A percentile compares a stretch with the other conserved stretches of the same genome.
Evolutionary conservation across 1,284 basidiomycete genomes (phyloP).

Genomic region (Albatrellus sp.): DNA sequence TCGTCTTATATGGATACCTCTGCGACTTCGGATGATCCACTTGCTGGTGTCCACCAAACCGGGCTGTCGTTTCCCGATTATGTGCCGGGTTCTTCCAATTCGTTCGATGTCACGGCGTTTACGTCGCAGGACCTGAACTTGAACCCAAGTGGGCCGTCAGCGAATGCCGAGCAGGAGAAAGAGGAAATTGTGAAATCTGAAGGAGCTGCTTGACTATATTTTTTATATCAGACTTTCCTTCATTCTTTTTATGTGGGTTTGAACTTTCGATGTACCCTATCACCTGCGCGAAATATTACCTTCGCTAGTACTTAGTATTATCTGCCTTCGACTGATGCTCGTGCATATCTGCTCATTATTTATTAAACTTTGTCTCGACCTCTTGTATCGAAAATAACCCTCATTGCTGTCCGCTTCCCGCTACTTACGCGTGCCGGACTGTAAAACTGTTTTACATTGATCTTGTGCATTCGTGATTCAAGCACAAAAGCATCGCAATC

Average conservation of each 20-base stretch:
- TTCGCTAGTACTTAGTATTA: slow-evolving; percentile 8
- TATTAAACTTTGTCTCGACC: slow-evolving; percentile 9
- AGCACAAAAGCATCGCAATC: too few species aligned
- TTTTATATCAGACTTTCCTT: slow-evolving; percentile 8
- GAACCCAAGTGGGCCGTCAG: slow-evolving; percentile 28
- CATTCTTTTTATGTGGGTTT: slow-evolving; percentile 8
- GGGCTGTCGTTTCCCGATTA: slow-evolving; percentile 58
- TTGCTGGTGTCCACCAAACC: slow-evolving; percentile 38
- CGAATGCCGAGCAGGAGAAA: slow-evolving; percentile 43
- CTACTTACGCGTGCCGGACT: neutral
- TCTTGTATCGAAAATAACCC: slow-evolving; percentile 11
- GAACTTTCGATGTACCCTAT: slow-evolving; percentile 8
- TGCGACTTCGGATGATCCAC: slow-evolving; percentile 44
- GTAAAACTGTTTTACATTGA: slow-evolving; percentile 1
- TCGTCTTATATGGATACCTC: slow-evolving; percentile 67
- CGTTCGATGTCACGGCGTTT: slow-evolving; percentile 58
- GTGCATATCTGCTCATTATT: slow-evolving; percentile 11
- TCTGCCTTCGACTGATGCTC: slow-evolving; percentile 1
- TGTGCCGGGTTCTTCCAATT: slow-evolving; percentile 29
- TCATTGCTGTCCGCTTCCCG: slow-evolving; percentile 6
- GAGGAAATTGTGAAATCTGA: slow-evolving; percentile 38
- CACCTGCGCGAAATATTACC: slow-evolving; percentile 5
- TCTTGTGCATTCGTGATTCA: neutral
- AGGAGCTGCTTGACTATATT: slow-evolving; percentile 11
- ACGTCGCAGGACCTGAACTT: slow-evolving; percentile 54